These are phyloP conservation scores for Mentha longifolia DNA, from an alignment of 257 asterid species.

Conservation along the genomic window DNA sequence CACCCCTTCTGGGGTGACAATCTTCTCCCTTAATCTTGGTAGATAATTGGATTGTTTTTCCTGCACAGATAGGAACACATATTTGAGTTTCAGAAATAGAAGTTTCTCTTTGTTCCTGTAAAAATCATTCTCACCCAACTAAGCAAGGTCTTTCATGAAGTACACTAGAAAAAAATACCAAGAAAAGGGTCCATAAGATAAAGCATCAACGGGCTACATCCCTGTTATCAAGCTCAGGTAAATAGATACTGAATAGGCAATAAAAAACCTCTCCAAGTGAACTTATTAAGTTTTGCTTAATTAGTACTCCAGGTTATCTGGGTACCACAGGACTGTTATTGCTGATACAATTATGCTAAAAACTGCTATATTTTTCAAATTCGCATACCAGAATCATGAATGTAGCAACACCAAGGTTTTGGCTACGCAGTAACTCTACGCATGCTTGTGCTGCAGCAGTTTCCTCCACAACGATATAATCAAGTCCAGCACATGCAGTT, in stretches of 20 bases:
- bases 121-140: not conserved
- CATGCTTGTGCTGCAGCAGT: conserved; percentile 87
- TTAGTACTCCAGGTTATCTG: not conserved
- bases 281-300: not conserved
- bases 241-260: conserved; percentile 9
- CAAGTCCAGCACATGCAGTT: conserved; percentile 94
- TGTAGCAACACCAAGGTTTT: conserved; percentile 93
- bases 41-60: conserved; percentile 76
- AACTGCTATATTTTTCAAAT: conserved; percentile 9
- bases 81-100: not conserved
- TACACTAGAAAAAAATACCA: not conserved
- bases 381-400: conserved; percentile 87
- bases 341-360: not conserved
- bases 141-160: conserved; percentile 13
- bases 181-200: not conserved
- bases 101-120: not conserved
- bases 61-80: conserved; percentile 56
- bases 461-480: conserved; percentile 92
- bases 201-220: conserved; percentile 7
- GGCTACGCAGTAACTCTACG: conserved; percentile 79
- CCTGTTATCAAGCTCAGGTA: conserved; percentile 7
- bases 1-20: conserved; percentile 76
- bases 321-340: conserved; percentile 1
- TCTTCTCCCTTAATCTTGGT: conserved; percentile 62
- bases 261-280: not conserved